phyloP scores from a whole-genome alignment of 208 protist species.

The Wallacemonas sp. region DNA sequence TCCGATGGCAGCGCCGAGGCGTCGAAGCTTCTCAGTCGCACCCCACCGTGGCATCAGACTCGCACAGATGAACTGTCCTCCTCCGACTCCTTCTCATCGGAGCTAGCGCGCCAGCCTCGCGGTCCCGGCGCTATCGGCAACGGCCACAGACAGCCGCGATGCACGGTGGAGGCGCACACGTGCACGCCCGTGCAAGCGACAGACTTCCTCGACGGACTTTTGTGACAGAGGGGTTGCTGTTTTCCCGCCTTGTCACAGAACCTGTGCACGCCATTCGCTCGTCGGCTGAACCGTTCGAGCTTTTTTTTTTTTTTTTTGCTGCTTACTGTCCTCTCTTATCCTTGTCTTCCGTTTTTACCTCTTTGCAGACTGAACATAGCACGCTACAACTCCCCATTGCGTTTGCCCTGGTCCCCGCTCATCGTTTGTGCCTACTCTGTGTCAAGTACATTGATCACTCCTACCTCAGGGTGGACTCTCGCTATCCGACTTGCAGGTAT shows the following conservation, averaged over 20 bases:
- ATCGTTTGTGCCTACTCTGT: too few relatives aligned
- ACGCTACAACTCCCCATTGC: too few relatives aligned
- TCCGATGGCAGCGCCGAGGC: not conserved
- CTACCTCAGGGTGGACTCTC: too few relatives aligned
- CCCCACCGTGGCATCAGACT: not conserved
- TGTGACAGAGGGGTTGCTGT: too few relatives aligned
- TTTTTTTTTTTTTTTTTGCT: conserved; percentile 7
- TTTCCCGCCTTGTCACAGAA: too few relatives aligned
- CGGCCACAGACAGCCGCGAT: not conserved
- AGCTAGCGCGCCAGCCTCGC: not conserved
- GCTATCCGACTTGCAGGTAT: too few relatives aligned
- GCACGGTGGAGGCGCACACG: not conserved
- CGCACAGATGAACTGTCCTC: not conserved
- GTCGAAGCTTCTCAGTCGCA: not conserved
- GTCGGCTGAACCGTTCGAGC: not conserved
- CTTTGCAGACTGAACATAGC: not conserved
- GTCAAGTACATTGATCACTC: too few relatives aligned
- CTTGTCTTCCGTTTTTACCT: not conserved
- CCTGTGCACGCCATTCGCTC: too few relatives aligned
- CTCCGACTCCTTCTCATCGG: not conserved
- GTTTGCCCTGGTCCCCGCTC: too few relatives aligned
- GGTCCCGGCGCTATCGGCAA: not conserved
- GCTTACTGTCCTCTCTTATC: too few relatives aligned
- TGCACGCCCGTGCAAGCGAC: not conserved
- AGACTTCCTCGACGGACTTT: not conserved